Evolutionary conservation across 306 rosid genomes (phyloP), one percentile per base, ranked within the genome.

Genomic region (Casuarina equisetifolia): DNA sequence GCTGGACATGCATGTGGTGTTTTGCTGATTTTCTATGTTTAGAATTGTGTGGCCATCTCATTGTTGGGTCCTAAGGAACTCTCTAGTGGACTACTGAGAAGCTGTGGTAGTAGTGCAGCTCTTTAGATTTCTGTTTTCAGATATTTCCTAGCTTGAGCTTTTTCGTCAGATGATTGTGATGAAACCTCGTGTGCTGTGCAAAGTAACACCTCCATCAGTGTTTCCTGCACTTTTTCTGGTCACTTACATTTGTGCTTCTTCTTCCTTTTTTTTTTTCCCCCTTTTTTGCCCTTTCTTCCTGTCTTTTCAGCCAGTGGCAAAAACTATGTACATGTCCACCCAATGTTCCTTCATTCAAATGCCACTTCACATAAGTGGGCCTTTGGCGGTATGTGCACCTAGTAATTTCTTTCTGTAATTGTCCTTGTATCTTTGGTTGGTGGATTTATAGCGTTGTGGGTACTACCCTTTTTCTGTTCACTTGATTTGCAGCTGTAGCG

Each of bases 301-400:
- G 32, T 25, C 32, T 48, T 48, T 3, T 9, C 9, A 9, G 9
- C 82, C 89, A 95, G 98, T 86, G 86, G 81, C 3, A 87, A 87
- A 74, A 90, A 86, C 80, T 86, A 89, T 83, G 84, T 95, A 68
- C 91, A 85, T 38, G 89, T 92, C 74, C 94, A 91, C 67, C 98
- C 98, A 20, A 82, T 84, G 92, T 94, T 94, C 83, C 96, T 94
- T 84, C 97, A 95, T 84, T 95, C 97, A 25, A 95, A 95, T 91
- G 99, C 99, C 72, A 95, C 99, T 61, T 95, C 97, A 4, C 99
- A 95, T 78, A 95, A 92, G 82, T 95, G 99, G 99, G 90, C 90
- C 70, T 95, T 92, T 87, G 97, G 99, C 40, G 99, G 99, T 95
- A 91, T 73, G 90, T 75, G 76, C 62, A 74, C 70, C 66, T 66